Evolutionary conservation across 139 green algal genomes (phyloP).

Genomic region (Picochlorum sp.): DNA sequence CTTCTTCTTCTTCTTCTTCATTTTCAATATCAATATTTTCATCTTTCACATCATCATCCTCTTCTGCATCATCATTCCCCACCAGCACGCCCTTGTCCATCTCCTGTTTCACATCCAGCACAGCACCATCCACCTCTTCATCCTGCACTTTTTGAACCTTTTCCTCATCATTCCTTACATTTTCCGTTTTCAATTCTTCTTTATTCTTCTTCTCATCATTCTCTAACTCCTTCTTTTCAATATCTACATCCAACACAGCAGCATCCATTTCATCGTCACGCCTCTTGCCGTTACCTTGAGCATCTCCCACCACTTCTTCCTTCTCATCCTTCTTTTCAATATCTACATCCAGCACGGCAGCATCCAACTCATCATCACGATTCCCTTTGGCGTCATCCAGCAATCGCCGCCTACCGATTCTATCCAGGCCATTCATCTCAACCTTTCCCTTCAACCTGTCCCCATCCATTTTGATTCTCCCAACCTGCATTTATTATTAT

Average conservation of each 20-base stretch:
- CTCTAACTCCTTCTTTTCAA: neutral
- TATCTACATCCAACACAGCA: no score
- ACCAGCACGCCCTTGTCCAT: no score
- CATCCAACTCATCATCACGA: neutral
- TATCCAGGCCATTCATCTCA: no score
- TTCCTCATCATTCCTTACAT: no score
- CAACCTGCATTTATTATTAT: neutral
- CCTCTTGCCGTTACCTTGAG: no score
- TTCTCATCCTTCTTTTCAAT: neutral
- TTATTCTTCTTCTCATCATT: no score
- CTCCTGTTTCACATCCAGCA: neutral
- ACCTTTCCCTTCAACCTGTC: neutral
- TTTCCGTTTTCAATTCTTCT: no score
- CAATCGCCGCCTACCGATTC: no score
- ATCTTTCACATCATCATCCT: neutral
- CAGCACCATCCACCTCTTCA: neutral
- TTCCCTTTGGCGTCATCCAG: no score
- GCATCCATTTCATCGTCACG: no score
- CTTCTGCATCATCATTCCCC: neutral
- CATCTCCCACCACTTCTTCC: no score
- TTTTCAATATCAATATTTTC: neutral
- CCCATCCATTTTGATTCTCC: neutral
- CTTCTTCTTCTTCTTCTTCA: neutral
- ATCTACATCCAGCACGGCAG: neutral
- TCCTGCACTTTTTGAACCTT: no score